Evolutionary conservation across 768 basidiomycete genomes (phyloP).

Genomic region (Leccinum sublutescens): DNA sequence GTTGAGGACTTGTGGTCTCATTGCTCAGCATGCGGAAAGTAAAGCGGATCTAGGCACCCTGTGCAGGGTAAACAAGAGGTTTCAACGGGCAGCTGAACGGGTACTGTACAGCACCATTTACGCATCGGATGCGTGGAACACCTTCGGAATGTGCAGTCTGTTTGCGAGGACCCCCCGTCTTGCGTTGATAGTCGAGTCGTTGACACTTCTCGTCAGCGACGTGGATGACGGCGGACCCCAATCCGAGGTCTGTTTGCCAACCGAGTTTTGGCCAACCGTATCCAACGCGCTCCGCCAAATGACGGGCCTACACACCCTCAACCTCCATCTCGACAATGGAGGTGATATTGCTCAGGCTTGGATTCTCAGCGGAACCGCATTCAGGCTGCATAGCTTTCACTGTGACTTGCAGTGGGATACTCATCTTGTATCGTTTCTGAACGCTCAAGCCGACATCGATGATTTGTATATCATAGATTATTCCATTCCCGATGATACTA

Average conservation of each 20-base stretch:
- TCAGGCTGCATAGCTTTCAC: conserved; percentile 58
- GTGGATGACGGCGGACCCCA: conserved; percentile 5
- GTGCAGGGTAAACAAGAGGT: conserved; percentile 56
- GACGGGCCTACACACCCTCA: conserved; percentile 49
- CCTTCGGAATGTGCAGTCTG: conserved; percentile 45
- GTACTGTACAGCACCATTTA: conserved; percentile 60
- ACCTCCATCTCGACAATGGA: conserved; percentile 39
- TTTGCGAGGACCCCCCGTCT: conserved; percentile 47
- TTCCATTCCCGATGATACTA: conserved; percentile 14
- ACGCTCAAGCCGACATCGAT: conserved; percentile 23
- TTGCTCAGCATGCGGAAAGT: conserved; percentile 51
- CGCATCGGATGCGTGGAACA: conserved; percentile 39
- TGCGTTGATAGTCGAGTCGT: conserved; percentile 49
- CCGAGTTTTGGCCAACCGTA: conserved; percentile 51
- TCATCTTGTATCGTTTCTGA: conserved; percentile 42
- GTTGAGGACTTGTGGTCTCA: conserved; percentile 55
- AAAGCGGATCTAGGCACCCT: conserved; percentile 55
- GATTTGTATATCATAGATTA: conserved; percentile 38
- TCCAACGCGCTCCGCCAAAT: conserved; percentile 48
- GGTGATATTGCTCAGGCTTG: conserved; percentile 33
- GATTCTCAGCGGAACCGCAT: conserved; percentile 42
- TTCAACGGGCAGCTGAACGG: conserved; percentile 53
- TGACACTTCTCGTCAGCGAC: conserved; percentile 47
- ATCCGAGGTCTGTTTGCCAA: conserved; percentile 23
- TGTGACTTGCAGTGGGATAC: conserved; percentile 68